phyloP scores from a whole-genome alignment of 371 early-diverging fungal genomes.

The Lichtheimia ramosa region DNA sequence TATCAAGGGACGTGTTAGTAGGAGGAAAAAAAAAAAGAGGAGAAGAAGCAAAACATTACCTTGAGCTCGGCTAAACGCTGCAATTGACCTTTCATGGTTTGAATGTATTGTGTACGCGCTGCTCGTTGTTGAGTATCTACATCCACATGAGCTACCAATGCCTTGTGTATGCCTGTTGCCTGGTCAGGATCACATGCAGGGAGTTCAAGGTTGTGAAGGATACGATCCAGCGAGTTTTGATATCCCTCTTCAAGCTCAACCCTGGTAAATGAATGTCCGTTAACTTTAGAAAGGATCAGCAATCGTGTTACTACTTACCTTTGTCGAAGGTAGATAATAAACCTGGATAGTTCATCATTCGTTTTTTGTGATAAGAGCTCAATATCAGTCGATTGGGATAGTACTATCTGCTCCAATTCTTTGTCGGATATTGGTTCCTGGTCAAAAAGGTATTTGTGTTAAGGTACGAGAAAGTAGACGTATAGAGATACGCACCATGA shows the following conservation, averaged over 20 bases:
- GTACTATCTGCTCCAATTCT: conserved; percentile 17
- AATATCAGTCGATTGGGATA: conserved; percentile 23
- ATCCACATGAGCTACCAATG: conserved; percentile 13
- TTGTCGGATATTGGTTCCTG: too few species aligned
- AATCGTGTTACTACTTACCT: conserved; percentile 12
- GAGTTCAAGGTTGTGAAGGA: conserved; percentile 16
- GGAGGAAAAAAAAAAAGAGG: background rate
- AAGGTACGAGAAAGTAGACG: too few species aligned
- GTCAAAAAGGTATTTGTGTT: too few species aligned
- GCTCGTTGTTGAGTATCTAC: conserved; percentile 10
- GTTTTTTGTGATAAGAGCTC: conserved; percentile 13
- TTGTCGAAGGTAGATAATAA: conserved; percentile 19
- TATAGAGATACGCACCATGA: too few species aligned
- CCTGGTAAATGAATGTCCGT: conserved; percentile 1
- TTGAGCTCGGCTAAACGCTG: conserved; percentile 16
- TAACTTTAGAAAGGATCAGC: background rate
- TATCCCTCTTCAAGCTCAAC: conserved; percentile 30
- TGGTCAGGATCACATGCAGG: background rate
- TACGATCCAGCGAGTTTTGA: conserved; percentile 17
- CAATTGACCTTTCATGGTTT: conserved; percentile 22
- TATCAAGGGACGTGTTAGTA: background rate
- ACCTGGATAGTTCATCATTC: conserved; percentile 13
- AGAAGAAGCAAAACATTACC: too few species aligned
- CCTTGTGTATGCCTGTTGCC: conserved; percentile 10
- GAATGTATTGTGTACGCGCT: conserved; percentile 17